A percentile compares a stretch with the other conserved stretches of the same genome.
Evolutionary conservation across 176 grass and related monocot genomes (phyloP).

Genomic region (Themeda triandra): DNA sequence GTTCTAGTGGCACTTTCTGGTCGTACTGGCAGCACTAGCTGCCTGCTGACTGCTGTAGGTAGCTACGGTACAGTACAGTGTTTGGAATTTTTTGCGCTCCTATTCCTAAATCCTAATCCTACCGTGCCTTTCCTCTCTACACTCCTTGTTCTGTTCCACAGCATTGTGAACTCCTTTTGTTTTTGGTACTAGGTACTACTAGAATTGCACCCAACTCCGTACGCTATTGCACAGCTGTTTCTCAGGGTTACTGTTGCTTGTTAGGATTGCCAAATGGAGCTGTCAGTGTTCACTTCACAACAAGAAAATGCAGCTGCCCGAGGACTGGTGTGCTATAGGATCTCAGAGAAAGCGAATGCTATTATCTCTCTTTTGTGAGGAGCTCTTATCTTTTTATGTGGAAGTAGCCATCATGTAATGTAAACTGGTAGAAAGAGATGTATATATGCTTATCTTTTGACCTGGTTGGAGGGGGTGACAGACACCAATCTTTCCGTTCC

Average conservation of each 20-base stretch:
- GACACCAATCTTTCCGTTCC: background rate
- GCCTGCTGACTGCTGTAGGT: background rate
- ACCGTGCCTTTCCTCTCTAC: background rate
- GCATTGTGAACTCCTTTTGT: background rate
- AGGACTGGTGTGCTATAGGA: conserved; percentile 14
- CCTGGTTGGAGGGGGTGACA: background rate
- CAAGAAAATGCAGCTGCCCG: conserved; percentile 7
- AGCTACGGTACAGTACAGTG: background rate
- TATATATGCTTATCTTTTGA: conserved; percentile 23
- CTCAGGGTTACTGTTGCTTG: background rate
- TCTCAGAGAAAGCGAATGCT: conserved; percentile 13
- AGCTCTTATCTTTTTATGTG: conserved; percentile 21
- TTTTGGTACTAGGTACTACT: background rate
- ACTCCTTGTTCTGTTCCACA: background rate
- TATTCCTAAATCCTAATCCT: too few relatives aligned
- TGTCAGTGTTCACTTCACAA: background rate
- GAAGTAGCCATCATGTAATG: conserved; percentile 19
- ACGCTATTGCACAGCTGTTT: background rate
- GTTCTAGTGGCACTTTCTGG: conserved; percentile 22
- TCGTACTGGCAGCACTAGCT: background rate
- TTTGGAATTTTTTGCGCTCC: conserved; percentile 8
- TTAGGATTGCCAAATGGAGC: background rate
- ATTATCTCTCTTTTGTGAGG: background rate
- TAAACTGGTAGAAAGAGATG: background rate
- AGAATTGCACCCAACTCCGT: background rate